Evolutionary conservation across 73 alveolate genomes (phyloP), one percentile per base, ranked within the genome.

Genomic region (Paraurostyla sp.): DNA sequence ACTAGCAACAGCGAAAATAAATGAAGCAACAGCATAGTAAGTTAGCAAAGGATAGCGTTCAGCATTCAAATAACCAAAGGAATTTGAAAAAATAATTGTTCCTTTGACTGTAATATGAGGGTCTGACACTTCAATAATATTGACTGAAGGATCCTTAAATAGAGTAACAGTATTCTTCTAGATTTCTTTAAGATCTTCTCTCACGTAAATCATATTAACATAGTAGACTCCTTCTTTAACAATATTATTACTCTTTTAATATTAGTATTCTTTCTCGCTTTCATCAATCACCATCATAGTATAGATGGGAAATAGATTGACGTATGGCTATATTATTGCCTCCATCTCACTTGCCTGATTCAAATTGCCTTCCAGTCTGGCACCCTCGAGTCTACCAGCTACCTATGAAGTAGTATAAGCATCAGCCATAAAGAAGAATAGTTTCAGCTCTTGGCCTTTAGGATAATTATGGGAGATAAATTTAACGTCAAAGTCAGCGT

Each of bases 41-140:
- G 41, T 6, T 3, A 75, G 69, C 13, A 75, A 51, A 48, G 87
- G 87, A 18, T 6, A 22, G 4, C 51, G 4, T 35, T 75, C 87
- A 25, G 76, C 76, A 75, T 75, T 46, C 33, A 75, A 75, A 49
- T 46, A 75, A 6, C 87, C 87, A 43, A 20, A 4, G 6, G 87
- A 22, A 32, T 75, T 75, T 48, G n/a, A 4, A 32, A 22, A 50
- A 48, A 75, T 75, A 3, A 75, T 75, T 23, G 51, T 25, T 6
- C 87, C 87, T 13, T 32, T 46, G 2, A 75, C 20, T 1, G 6
- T 29, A 49, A 75, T n/a, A 33, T 75, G 51, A 16, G 56, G 23
- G 15, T 35, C 54, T 15, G 6, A 4, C 20, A 4, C 33, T 3
- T 69, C 22, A 7, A 43, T 33, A 3, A 15, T 42, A 13, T 7